These are phyloP conservation scores for Lobosporangium transversale DNA, from an alignment of 192 early-diverging fungal species.

Conservation along the genomic window DNA sequence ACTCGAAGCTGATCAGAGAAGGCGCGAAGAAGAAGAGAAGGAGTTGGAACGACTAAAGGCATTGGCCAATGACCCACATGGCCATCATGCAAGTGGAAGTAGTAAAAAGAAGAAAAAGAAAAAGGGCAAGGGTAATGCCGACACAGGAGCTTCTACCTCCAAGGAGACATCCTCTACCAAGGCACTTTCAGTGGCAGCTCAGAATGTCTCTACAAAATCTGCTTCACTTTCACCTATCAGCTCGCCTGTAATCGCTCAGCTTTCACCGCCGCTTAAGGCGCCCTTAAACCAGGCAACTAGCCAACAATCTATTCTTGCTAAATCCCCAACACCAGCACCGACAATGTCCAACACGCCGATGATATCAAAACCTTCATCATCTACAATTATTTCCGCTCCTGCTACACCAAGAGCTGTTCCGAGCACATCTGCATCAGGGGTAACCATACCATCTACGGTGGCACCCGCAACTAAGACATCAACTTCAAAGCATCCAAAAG, in stretches of 20 bases:
- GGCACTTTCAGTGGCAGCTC: neutral
- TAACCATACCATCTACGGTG: neutral
- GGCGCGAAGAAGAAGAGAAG: conserved; percentile 52
- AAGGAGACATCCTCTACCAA: conserved; percentile 12
- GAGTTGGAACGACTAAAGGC: conserved; percentile 41
- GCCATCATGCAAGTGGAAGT: conserved; percentile 5
- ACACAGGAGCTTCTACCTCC: neutral
- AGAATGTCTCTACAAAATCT: neutral
- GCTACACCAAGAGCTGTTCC: neutral
- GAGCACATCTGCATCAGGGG: neutral
- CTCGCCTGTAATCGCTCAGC: conserved; percentile 14
- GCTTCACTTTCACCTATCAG: conserved; percentile 5
- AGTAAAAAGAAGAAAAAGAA: conserved; percentile 43
- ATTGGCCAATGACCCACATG: conserved; percentile 13
- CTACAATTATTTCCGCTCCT: neutral
- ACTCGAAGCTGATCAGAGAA: conserved; percentile 37
- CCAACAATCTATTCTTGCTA: neutral
- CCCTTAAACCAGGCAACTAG: neutral
- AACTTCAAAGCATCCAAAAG: neutral
- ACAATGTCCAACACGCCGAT: neutral
- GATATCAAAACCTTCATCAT: neutral
- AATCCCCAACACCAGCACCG: neutral
- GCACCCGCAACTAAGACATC: neutral
- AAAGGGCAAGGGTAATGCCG: conserved; percentile 28
- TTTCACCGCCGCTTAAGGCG: neutral